Conservation (phyloP, 345 rosid species). For the Pelargonium nanum region DNA sequence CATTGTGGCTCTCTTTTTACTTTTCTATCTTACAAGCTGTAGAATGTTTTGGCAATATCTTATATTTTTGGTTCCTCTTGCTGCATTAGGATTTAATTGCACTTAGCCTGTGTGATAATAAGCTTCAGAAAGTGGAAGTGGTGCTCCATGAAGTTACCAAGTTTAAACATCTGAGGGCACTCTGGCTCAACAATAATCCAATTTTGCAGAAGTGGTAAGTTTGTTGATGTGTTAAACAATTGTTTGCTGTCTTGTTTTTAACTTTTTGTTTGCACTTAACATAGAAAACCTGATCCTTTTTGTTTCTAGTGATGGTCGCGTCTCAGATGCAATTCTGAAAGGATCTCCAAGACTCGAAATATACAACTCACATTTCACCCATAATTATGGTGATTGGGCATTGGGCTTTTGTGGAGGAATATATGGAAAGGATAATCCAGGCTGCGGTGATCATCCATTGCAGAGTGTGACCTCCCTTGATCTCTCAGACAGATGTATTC, state of each 20-base stretch:
- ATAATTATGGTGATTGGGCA: slow-evolving; percentile 71
- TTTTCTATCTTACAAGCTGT: not conserved
- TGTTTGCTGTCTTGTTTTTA: not conserved
- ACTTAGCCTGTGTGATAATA: slow-evolving; percentile 73
- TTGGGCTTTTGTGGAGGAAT: slow-evolving; percentile 72
- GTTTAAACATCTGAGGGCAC: slow-evolving; percentile 57
- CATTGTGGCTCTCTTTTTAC: not conserved
- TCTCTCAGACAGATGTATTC: slow-evolving; percentile 59
- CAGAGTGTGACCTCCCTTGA: slow-evolving; percentile 56
- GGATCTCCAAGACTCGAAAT: slow-evolving; percentile 66
- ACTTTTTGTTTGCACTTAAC: slow-evolving; percentile 2
- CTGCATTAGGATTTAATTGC: slow-evolving; percentile 57
- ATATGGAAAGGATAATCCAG: slow-evolving; percentile 58
- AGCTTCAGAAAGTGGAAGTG: slow-evolving; percentile 41
- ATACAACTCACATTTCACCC: slow-evolving; percentile 62
- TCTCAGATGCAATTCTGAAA: slow-evolving; percentile 41
- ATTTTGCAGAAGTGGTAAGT: slow-evolving; percentile 43
- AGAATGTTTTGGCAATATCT: not conserved
- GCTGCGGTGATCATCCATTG: slow-evolving; percentile 33
- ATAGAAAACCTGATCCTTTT: slow-evolving; percentile 12
- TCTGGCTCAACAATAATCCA: slow-evolving; percentile 85
- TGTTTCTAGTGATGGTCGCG: slow-evolving; percentile 33
- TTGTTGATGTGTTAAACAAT: slow-evolving; percentile 1
- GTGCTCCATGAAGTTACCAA: slow-evolving; percentile 51
- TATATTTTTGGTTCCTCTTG: not conserved